Conservation (phyloP, 352 stramenopile genomes). For the Albugo laibachii region DNA sequence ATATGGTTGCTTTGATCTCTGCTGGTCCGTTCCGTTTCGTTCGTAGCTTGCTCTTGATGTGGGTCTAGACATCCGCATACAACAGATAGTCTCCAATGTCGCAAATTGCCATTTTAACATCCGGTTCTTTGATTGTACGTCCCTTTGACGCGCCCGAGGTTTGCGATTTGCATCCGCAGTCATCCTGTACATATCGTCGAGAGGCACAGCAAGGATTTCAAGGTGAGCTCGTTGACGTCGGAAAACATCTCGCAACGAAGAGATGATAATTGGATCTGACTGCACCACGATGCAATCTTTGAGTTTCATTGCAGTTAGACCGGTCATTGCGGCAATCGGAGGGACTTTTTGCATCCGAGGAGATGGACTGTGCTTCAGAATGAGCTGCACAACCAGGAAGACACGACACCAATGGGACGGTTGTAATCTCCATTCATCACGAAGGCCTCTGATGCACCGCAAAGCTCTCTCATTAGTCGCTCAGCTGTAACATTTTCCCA, state of each 20-base stretch:
- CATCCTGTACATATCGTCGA: not conserved
- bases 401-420: conserved; percentile 1
- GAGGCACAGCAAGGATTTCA: not conserved
- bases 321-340: conserved; percentile 2
- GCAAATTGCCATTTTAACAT: not conserved
- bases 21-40: not conserved
- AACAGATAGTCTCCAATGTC: not conserved
- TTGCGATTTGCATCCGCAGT: not conserved
- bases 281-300: not conserved
- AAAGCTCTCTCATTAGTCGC: conserved; percentile 1
- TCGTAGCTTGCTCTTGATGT: not conserved
- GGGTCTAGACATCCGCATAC: not conserved
- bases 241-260: too few species aligned
- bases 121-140: not conserved
- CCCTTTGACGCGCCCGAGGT: not conserved
- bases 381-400: not conserved
- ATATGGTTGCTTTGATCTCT: not conserved
- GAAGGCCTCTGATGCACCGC: not conserved
- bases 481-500: conserved; percentile 3
- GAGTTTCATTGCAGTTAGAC: not conserved
- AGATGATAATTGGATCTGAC: not conserved
- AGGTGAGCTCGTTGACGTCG: not conserved
- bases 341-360: not conserved
- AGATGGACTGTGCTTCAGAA: conserved; percentile 3
- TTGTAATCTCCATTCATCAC: not conserved